Conservation (phyloP, 2,329 filamentous ascomycete genomes). For the Alternaria solani region DNA sequence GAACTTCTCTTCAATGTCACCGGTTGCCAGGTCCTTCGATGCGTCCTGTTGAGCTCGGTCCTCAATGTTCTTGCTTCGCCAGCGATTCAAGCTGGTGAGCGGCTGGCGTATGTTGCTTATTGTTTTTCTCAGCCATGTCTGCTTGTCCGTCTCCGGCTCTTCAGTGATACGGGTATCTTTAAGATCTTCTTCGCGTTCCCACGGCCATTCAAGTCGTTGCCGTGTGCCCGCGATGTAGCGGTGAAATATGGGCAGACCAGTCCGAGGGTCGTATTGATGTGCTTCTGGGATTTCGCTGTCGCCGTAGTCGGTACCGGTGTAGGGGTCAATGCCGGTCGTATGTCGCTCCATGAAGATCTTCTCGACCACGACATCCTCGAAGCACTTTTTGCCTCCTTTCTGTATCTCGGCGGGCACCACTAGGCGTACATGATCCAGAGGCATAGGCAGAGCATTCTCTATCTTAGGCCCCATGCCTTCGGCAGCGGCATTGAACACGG, state of each 20-base stretch:
- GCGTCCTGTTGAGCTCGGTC: conserved; percentile 6
- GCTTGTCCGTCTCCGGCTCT: conserved; percentile 17
- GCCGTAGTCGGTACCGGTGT: conserved; percentile 40
- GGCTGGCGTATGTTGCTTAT: conserved; percentile 29
- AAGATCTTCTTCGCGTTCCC: conserved; percentile 31
- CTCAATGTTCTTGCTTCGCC: conserved; percentile 19
- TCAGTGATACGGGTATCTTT: conserved; percentile 13
- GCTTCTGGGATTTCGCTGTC: conserved; percentile 34
- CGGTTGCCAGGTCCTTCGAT: conserved; percentile 5
- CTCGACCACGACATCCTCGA: conserved; percentile 62
- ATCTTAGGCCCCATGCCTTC: conserved; percentile 54
- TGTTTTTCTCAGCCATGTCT: conserved; percentile 23
- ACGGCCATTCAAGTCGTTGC: conserved; percentile 43
- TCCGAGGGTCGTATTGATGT: conserved; percentile 42
- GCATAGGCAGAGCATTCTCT: conserved; percentile 64
- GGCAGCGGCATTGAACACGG: conserved; percentile 41
- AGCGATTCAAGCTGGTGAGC: conserved; percentile 28
- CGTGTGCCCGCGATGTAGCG: conserved; percentile 49
- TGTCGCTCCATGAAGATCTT: conserved; percentile 42
- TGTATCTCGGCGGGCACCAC: conserved; percentile 72
- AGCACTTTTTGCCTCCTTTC: conserved; percentile 59
- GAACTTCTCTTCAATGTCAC: conserved; percentile 4
- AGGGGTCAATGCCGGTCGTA: conserved; percentile 43
- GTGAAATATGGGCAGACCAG: conserved; percentile 41
- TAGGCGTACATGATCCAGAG: conserved; percentile 78